These are phyloP conservation scores for Balamuthia mandrillaris DNA, from an alignment of 208 protist species.

Conservation along the genomic window DNA sequence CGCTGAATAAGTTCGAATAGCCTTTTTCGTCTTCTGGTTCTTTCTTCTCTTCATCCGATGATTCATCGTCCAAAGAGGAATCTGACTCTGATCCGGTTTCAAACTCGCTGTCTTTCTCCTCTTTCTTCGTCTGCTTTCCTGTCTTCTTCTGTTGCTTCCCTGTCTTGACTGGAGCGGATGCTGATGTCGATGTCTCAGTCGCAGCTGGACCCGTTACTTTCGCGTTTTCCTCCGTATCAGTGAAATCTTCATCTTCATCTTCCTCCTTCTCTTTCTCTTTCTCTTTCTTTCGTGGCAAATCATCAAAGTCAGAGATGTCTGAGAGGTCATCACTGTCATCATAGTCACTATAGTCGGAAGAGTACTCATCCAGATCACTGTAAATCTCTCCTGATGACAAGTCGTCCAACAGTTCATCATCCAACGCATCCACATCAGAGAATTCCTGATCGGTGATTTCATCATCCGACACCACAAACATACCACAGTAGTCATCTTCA, in stretches of 20 bases:
- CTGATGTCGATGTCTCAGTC: too few species aligned
- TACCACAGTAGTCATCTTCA: constrained; percentile 60
- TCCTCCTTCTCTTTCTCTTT: not conserved
- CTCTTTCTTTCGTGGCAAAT: not conserved
- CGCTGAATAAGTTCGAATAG: too few species aligned
- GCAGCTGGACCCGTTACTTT: not conserved
- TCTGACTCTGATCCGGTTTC: not conserved
- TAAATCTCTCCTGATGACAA: too few species aligned
- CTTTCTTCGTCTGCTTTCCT: too few species aligned
- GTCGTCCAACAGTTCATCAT: too few species aligned
- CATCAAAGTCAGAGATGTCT: not conserved
- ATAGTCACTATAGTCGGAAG: too few species aligned
- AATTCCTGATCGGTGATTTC: not conserved
- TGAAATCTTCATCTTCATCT: not conserved
- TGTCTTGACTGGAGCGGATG: too few species aligned
- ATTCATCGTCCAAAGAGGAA: not conserved
- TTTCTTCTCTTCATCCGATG: not conserved
- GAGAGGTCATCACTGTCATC: too few species aligned
- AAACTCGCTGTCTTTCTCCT: not conserved
- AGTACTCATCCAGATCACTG: too few species aligned
- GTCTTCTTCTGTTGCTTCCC: not conserved
- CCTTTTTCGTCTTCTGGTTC: not conserved
- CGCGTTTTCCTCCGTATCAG: not conserved
- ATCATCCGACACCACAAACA: constrained; percentile 39
- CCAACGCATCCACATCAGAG: constrained; percentile 6